Evolutionary conservation across 371 early-diverging fungal species (phyloP).

Genomic region (Dichotomocladium elegans): DNA sequence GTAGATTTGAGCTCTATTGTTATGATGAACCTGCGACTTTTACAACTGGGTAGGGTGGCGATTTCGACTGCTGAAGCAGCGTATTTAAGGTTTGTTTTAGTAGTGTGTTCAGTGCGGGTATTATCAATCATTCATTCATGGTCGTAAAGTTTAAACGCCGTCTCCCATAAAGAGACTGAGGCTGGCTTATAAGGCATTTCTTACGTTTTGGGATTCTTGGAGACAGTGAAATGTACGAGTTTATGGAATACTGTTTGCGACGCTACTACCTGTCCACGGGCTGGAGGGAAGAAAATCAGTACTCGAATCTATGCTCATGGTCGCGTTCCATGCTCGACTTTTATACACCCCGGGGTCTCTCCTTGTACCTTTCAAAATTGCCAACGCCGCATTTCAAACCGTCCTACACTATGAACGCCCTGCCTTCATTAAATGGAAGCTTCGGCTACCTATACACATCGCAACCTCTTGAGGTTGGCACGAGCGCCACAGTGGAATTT

Average conservation of each 20-base stretch:
- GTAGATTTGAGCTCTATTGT: no score
- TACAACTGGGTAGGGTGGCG: no score
- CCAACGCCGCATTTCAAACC: constrained; percentile 75
- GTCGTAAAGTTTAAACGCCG: no score
- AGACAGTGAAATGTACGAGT: constrained; percentile 87
- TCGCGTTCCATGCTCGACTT: constrained; percentile 77
- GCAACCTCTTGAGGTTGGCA: constrained; percentile 56
- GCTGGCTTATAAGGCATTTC: no score
- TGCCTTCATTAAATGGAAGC: constrained; percentile 67
- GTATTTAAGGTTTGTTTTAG: no score
- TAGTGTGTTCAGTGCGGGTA: no score
- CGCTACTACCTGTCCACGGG: constrained; percentile 71
- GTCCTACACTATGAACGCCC: constrained; percentile 69
- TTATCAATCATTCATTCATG: no score
- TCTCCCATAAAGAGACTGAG: no score
- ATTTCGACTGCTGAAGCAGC: no score
- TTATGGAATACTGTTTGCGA: constrained; percentile 78
- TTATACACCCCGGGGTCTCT: constrained; percentile 68
- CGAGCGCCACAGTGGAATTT: constrained; percentile 56
- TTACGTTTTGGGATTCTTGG: no score
- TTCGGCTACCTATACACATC: constrained; percentile 83
- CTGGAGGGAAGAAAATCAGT: constrained; percentile 79
- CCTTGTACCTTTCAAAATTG: constrained; percentile 67
- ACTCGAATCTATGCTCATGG: constrained; percentile 71
- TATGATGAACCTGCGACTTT: no score